Base-by-base conservation (phyloP, 2,329 filamentous ascomycete genomes). In the Thelonectria rubi region DNA sequence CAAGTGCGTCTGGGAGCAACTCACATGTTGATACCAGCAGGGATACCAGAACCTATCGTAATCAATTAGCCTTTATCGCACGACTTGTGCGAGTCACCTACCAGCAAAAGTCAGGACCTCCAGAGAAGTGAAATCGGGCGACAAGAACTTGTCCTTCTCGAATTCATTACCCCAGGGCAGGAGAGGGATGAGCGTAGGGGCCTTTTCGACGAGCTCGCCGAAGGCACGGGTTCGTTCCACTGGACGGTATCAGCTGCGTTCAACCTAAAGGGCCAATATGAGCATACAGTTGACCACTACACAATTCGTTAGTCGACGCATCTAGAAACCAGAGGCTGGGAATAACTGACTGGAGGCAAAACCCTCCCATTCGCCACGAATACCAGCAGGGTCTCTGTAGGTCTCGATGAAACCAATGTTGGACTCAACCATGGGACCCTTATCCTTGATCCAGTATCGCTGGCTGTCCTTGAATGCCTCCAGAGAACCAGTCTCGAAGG, bases 81-180 rank as follows among this genome's bases (percentile, higher is more conserved):
- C 34, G 4, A 17, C n/a, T 5, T 18, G 9, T 12, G 15, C 12
- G 1, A 14, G 69, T 5, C 17, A 47, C 65, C 37, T 56, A 72
- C 74, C 78, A 58, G 76, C 78, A 69, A 97, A 97, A 1, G 91
- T 93, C 63, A 97, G 79, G 3, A 97, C 93, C 76, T 99, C 95
- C 2, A 98, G 84, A 10, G 91, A 95, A 0, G 95, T 98, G 74
- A 99, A 99, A 76, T 99, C 95, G 0, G 95, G 95, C 54, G 92
- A 94, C 37, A 97, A 79, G 78, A 99, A 99, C 73, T 91, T 93
- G 81, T 97, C 94, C 78, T 98, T 98, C 75, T 99, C 95, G 68
- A 98, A 99, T 0, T 92, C 91, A 48, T 86, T 85, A 37, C 83
- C 81, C 95, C 95, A 99, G 0, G 95, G 95, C 14, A 99, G 81